phyloP scores from a whole-genome alignment of 805 yeast species.

The Ogataea haglerorum region DNA sequence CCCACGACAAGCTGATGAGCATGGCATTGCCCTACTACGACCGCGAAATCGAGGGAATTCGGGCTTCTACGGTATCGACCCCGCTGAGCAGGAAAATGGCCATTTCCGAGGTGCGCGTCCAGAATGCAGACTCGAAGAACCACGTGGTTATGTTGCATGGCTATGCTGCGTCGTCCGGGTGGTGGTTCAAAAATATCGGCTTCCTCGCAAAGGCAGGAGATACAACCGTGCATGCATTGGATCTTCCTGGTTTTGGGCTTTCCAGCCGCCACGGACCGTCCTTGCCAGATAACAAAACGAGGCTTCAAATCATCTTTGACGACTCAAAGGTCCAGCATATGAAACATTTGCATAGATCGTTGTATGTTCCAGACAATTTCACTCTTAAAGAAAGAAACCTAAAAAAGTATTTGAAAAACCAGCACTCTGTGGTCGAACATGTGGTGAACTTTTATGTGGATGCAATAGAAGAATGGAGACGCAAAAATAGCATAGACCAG shows the following conservation, averaged over 20 bases:
- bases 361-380: slow-evolving; percentile 23
- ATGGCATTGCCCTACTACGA: slow-evolving; percentile 28
- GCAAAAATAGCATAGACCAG: slow-evolving; percentile 41
- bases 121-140: slow-evolving; percentile 1
- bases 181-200: slow-evolving; percentile 53
- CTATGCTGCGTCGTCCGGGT: slow-evolving; percentile 53
- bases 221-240: slow-evolving; percentile 38
- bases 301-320: slow-evolving; percentile 25
- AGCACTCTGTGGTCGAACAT: slow-evolving; percentile 37
- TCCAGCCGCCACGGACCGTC: slow-evolving; percentile 43
- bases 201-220: slow-evolving; percentile 34
- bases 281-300: slow-evolving; percentile 26
- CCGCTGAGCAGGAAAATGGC: neutral
- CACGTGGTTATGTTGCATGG: slow-evolving; percentile 56
- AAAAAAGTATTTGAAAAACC: slow-evolving; percentile 29
- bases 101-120: slow-evolving; percentile 2
- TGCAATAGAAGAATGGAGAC: slow-evolving; percentile 66
- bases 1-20: slow-evolving; percentile 25
- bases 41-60: slow-evolving; percentile 9
- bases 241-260: slow-evolving; percentile 53
- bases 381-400: slow-evolving; percentile 19
- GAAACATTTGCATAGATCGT: slow-evolving; percentile 25
- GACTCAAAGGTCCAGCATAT: slow-evolving; percentile 14
- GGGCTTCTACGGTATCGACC: slow-evolving; percentile 18
- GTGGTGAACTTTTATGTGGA: slow-evolving; percentile 56